These are phyloP conservation scores for Mucor velutinosus DNA, from an alignment of 371 early-diverging fungal species.

Conservation along the genomic window DNA sequence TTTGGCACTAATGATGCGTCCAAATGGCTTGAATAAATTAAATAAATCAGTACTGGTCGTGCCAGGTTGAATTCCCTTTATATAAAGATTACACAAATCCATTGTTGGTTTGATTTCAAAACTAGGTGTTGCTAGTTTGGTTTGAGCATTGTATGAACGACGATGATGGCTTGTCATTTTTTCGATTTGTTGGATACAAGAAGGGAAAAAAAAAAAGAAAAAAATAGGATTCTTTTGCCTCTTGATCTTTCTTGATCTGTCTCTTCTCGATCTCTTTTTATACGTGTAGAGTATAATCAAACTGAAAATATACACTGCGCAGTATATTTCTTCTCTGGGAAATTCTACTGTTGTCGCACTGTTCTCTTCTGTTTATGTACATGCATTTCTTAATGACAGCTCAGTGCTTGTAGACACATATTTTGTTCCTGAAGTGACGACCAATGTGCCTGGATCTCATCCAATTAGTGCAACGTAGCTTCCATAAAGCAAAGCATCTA, in stretches of 20 bases:
- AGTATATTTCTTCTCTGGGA: slow-evolving; percentile 2
- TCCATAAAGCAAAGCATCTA: too few species aligned
- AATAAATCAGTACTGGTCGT: slow-evolving; percentile 46
- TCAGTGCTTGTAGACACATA: too few species aligned
- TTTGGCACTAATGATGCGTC: slow-evolving; percentile 94
- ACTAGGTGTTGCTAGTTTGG: not conserved
- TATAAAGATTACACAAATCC: slow-evolving; percentile 42
- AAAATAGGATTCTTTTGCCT: not conserved
- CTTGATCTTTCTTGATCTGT: not conserved
- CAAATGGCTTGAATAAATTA: slow-evolving; percentile 67
- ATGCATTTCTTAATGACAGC: not conserved
- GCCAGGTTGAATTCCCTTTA: slow-evolving; percentile 46
- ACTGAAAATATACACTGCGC: not conserved
- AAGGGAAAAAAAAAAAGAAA: not conserved
- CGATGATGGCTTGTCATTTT: not conserved
- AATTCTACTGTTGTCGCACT: not conserved
- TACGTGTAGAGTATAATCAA: not conserved
- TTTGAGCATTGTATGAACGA: not conserved
- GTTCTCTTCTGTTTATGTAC: not conserved
- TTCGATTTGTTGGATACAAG: not conserved
- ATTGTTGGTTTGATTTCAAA: slow-evolving; percentile 14
- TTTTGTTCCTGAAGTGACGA: too few species aligned
- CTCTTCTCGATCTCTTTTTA: not conserved
- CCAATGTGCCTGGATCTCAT: too few species aligned
- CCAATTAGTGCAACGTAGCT: too few species aligned